Percentiles rank a stretch among this genome's conserved stretches.
These are phyloP conservation scores for Raffaelea albimanens DNA, from an alignment of 2,329 filamentous ascomycete species.

Conservation along the genomic window DNA sequence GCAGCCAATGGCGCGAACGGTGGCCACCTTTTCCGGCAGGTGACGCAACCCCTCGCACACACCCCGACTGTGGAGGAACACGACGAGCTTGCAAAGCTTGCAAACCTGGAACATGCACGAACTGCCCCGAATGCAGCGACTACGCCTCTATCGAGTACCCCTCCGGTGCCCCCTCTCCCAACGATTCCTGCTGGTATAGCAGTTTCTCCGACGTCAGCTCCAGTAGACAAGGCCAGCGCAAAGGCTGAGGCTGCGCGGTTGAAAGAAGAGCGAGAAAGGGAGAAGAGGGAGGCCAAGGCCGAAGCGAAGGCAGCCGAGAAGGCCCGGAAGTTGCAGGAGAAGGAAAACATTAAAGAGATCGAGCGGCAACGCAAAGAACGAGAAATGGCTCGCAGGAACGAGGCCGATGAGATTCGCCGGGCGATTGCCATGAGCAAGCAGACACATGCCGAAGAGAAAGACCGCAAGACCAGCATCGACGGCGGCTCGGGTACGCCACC, in stretches of 20 bases:
- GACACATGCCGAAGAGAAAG: slow-evolving; percentile 49
- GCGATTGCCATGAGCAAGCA: slow-evolving; percentile 59
- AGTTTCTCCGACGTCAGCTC: neutral
- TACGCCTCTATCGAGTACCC: neutral
- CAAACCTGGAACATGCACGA: slow-evolving; percentile 51
- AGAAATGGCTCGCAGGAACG: slow-evolving; percentile 33
- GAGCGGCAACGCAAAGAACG: slow-evolving; percentile 33
- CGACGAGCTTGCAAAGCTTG: slow-evolving; percentile 39
- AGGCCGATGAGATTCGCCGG: slow-evolving; percentile 52
- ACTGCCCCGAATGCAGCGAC: slow-evolving; percentile 44
- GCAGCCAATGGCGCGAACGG: slow-evolving; percentile 29
- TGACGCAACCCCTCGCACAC: slow-evolving; percentile 31
- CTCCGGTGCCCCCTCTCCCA: slow-evolving; percentile 16
- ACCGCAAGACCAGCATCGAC: slow-evolving; percentile 19
- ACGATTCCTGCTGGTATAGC: slow-evolving; percentile 13
- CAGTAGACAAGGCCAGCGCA: slow-evolving; percentile 8
- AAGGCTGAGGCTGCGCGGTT: slow-evolving; percentile 19
- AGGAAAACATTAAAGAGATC: slow-evolving; percentile 33
- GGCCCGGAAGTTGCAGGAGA: slow-evolving; percentile 33
- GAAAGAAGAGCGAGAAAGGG: slow-evolving; percentile 55
- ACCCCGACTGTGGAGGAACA: slow-evolving; percentile 33
- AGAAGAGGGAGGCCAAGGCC: slow-evolving; percentile 58
- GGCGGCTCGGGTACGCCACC: slow-evolving; percentile 6
- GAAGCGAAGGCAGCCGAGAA: slow-evolving; percentile 50
- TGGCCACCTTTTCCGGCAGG: slow-evolving; percentile 35